Evolutionary conservation across 345 rosid species (phyloP).

Genomic region (Eucalyptus guilfoylei): DNA sequence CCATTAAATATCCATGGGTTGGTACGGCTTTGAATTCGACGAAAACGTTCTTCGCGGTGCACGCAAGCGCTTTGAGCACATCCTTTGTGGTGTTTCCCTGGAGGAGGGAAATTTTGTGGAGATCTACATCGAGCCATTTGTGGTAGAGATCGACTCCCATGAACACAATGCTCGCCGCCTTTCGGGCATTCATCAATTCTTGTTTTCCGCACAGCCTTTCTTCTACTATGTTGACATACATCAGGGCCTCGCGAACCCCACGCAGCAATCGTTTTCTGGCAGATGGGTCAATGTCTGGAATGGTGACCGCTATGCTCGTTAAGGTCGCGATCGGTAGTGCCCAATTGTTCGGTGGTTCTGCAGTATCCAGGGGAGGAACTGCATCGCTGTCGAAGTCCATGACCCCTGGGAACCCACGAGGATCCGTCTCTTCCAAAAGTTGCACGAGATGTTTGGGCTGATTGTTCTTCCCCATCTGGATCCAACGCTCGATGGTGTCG

Average conservation of each 20-base stretch:
- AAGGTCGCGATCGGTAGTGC: constrained; percentile 69
- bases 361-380: constrained; percentile 32
- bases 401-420: constrained; percentile 46
- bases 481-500: constrained; percentile 50
- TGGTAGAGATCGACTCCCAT: constrained; percentile 56
- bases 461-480: constrained; percentile 30
- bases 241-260: constrained; percentile 49
- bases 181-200: constrained; percentile 25
- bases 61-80: constrained; percentile 37
- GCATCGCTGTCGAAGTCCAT: constrained; percentile 44
- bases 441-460: constrained; percentile 47
- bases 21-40: constrained; percentile 20
- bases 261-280: constrained; percentile 15
- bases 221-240: constrained; percentile 41
- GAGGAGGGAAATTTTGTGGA: constrained; percentile 27
- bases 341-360: constrained; percentile 73
- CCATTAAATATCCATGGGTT: constrained; percentile 21
- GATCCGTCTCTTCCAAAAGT: constrained; percentile 31
- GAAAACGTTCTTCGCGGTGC: constrained; percentile 33
- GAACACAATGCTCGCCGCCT: constrained; percentile 58
- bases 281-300: constrained; percentile 26
- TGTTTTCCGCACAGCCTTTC: constrained; percentile 8
- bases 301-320: constrained; percentile 57
- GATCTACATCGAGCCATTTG: constrained; percentile 63
- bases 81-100: constrained; percentile 30